Conservation (phyloP, 1,284 basidiomycete species). For the Exobasidium rhododendri region DNA sequence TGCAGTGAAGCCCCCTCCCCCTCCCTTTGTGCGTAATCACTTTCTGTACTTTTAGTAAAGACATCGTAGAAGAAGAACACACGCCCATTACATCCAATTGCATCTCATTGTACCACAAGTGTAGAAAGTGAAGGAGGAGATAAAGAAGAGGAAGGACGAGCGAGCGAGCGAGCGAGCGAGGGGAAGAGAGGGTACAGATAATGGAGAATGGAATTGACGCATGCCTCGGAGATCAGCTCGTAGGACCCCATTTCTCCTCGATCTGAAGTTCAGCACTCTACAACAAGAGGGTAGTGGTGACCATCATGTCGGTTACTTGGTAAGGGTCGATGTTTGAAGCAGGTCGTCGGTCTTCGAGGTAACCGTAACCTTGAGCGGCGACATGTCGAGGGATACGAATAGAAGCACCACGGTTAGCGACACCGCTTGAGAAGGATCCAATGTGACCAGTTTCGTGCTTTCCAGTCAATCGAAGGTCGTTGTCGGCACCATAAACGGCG, state of each 20-base stretch:
- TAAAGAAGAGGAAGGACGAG: neutral
- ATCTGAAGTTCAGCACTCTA: too few relatives aligned
- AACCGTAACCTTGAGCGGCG: constrained; percentile 85
- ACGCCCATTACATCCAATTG: neutral
- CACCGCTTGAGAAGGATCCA: constrained; percentile 84
- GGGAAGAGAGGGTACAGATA: neutral
- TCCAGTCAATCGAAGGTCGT: constrained; percentile 53
- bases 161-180: neutral
- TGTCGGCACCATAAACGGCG: constrained; percentile 54
- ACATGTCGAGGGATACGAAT: constrained; percentile 81
- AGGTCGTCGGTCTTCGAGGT: constrained; percentile 62
- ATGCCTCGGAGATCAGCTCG: too few relatives aligned
- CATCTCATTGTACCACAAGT: neutral
- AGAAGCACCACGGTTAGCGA: constrained; percentile 85
- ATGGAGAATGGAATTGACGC: too few relatives aligned
- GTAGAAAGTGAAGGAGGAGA: too few relatives aligned
- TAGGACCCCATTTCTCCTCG: too few relatives aligned
- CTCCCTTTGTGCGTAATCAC: too few relatives aligned
- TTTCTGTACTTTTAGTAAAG: too few relatives aligned
- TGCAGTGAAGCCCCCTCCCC: too few relatives aligned
- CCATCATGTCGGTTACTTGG: constrained; percentile 65
- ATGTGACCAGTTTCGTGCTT: constrained; percentile 87
- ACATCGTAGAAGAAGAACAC: too few relatives aligned
- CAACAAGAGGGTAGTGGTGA: constrained; percentile 71
- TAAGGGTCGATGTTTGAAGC: constrained; percentile 91